A percentile compares a stretch with the other conserved stretches of the same genome.
phyloP scores from a whole-genome alignment of 306 rosid species.

The Rosa lucieae region DNA sequence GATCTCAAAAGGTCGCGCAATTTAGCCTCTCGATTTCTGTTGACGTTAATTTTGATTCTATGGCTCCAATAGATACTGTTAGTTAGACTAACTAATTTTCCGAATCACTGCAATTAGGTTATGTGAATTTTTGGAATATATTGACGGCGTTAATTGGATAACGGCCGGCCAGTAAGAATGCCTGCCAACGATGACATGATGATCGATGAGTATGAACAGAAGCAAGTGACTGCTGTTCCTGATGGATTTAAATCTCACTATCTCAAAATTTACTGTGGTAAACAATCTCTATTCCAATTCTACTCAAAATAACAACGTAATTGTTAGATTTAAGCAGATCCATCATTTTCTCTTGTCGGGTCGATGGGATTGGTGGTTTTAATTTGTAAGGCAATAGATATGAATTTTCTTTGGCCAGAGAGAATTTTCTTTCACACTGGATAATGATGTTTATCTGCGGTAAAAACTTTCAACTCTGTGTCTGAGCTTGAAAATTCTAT shows the following conservation, averaged over 20 bases:
- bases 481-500: constrained; percentile 66
- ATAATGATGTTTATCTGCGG: constrained; percentile 69
- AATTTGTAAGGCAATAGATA: neutral
- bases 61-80: neutral
- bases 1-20: neutral
- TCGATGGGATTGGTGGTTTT: neutral
- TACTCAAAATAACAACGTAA: neutral
- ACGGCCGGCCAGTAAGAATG: constrained; percentile 26
- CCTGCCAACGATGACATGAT: constrained; percentile 40
- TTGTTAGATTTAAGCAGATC: neutral
- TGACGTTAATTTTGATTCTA: neutral
- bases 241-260: constrained; percentile 45
- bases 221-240: constrained; percentile 24
- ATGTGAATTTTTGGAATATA: neutral
- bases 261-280: constrained; percentile 70
- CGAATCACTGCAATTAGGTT: neutral
- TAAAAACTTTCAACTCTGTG: constrained; percentile 64
- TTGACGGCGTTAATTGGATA: neutral
- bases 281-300: neutral
- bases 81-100: neutral
- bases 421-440: constrained; percentile 77
- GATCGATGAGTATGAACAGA: constrained; percentile 42
- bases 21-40: neutral
- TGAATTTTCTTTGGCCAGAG: constrained; percentile 32
- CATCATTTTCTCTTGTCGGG: neutral